These are phyloP conservation scores for Echeveria elegans DNA, from an alignment of 164 flowering plant genomes.

Conservation along the genomic window DNA sequence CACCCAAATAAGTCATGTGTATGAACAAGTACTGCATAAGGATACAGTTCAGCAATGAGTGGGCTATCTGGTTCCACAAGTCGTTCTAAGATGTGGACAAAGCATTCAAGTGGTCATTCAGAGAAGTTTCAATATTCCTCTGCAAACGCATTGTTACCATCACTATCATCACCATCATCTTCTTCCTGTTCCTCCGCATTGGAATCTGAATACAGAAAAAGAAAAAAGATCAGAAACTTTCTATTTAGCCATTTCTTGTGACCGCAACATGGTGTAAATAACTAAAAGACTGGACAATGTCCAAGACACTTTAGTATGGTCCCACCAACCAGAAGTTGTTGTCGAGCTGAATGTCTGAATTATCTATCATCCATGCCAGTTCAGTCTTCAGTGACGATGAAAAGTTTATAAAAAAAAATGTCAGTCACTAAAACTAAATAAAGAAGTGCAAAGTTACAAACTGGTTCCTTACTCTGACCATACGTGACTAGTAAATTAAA, in stretches of 20 bases:
- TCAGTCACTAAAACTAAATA: no score
- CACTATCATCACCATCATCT: slow-evolving; percentile 47
- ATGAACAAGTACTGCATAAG: slow-evolving; percentile 28
- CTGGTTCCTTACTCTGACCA: background rate
- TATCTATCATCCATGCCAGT: no score
- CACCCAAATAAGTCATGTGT: slow-evolving; percentile 16
- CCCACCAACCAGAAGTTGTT: no score
- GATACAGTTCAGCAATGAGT: slow-evolving; percentile 89
- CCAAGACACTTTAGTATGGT: background rate
- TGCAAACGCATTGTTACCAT: slow-evolving; percentile 42
- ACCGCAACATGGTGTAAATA: no score
- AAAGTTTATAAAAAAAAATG: no score
- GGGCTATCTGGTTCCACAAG: slow-evolving; percentile 89
- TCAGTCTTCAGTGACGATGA: no score
- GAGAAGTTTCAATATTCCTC: slow-evolving; percentile 96
- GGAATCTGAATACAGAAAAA: slow-evolving; percentile 15
- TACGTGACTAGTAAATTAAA: no score
- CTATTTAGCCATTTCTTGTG: background rate
- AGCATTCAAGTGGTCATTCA: slow-evolving; percentile 77
- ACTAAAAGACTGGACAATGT: no score
- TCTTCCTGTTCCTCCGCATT: slow-evolving; percentile 39
- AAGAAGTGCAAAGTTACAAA: no score
- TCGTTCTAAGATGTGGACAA: slow-evolving; percentile 59
- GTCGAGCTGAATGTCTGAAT: no score
- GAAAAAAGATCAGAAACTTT: background rate